Base-by-base conservation (phyloP, 139 green algal genomes). In the Chlamydomonas asymmetrica region DNA sequence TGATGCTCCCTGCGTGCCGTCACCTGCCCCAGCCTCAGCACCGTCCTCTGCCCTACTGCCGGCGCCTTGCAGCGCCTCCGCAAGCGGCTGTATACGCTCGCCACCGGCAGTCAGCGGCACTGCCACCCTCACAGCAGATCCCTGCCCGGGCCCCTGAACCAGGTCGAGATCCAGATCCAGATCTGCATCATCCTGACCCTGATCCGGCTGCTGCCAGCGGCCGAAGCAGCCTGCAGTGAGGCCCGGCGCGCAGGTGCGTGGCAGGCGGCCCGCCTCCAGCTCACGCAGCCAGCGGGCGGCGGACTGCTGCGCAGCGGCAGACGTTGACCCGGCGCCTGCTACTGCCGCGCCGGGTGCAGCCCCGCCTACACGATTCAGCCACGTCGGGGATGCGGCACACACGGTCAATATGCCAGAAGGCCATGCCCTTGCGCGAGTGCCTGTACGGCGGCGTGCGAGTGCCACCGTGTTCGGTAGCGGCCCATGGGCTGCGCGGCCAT, bases 31-130 rank as follows among this genome's bases (percentile, higher is more conserved):
- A 74, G 40, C 66, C 66, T 45, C 25, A 65, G 27, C 52, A 3
- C 10, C 52, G 16, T 25, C 52, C 52, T 7, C 2, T 3, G 16
- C 52, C 16, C 23, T 27, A n/a, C 32, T 34, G 16, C 3, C 34
- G n/a, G 29, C 63, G 18, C 41, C 57, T 20, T 48, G 39, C 35
- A 70, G 37, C 27, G 41, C 48, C 39, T 39, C 41, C 34, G 69
- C 69, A 52, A 75, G 39, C 8, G 38, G 54, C 3, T 38, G 65
- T n/a, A 75, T 57, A 7, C 50, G 50, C 23, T 74, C 68, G 0
- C 68, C 68, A 0, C 32, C n/a, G 23, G 69, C 54, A 25, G 38
- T 66, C 3, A 66, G 52, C 38, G 69, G 54, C 38, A 66, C 25
- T 4, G 37, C 37, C 3, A 54, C 35, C 40, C 29, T 40, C 40